Percentiles rank a stretch among this genome's conserved stretches.
These are phyloP conservation scores for Fusarium austroafricanum DNA, from an alignment of 2,329 filamentous ascomycete genomes.

Conservation along the genomic window DNA sequence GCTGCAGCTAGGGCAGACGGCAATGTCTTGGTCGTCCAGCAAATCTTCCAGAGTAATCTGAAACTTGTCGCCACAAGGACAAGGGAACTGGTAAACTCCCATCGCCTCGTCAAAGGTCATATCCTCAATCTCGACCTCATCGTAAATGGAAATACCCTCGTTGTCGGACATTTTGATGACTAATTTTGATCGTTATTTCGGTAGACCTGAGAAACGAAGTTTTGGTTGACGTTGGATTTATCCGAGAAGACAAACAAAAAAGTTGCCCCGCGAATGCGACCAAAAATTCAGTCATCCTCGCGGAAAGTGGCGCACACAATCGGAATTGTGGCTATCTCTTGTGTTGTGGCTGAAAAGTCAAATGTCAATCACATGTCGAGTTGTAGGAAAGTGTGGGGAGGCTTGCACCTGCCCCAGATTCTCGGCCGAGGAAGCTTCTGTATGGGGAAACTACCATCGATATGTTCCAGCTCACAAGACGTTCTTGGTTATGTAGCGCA, in stretches of 20 bases:
- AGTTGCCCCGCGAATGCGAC: constrained; percentile 45
- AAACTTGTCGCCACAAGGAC: constrained; percentile 96
- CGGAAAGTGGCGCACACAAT: constrained; percentile 31
- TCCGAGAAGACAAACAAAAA: constrained; percentile 28
- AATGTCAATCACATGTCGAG: constrained; percentile 47
- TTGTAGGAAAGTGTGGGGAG: constrained; percentile 40
- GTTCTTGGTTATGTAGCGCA: constrained; percentile 17
- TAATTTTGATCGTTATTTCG: background rate
- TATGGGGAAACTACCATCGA: constrained; percentile 26
- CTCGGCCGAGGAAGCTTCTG: constrained; percentile 46
- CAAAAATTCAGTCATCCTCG: constrained; percentile 28
- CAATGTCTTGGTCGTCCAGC: constrained; percentile 90
- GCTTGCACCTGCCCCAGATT: constrained; percentile 43
- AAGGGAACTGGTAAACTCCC: constrained; percentile 95
- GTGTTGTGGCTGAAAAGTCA: constrained; percentile 24
- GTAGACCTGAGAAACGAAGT: background rate
- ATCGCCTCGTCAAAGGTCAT: constrained; percentile 88
- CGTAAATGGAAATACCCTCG: constrained; percentile 80
- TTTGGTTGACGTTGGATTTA: background rate
- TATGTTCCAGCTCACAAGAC: constrained; percentile 30
- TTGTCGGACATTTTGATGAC: constrained; percentile 69
- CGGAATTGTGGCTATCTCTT: constrained; percentile 15
- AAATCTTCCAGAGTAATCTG: constrained; percentile 89
- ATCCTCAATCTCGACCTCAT: constrained; percentile 98
- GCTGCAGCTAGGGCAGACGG: constrained; percentile 97